Percentiles rank a stretch among this genome's conserved stretches.
Evolutionary conservation across 2,329 filamentous ascomycete species (phyloP).

Genomic region (Venturiaceae sp.): DNA sequence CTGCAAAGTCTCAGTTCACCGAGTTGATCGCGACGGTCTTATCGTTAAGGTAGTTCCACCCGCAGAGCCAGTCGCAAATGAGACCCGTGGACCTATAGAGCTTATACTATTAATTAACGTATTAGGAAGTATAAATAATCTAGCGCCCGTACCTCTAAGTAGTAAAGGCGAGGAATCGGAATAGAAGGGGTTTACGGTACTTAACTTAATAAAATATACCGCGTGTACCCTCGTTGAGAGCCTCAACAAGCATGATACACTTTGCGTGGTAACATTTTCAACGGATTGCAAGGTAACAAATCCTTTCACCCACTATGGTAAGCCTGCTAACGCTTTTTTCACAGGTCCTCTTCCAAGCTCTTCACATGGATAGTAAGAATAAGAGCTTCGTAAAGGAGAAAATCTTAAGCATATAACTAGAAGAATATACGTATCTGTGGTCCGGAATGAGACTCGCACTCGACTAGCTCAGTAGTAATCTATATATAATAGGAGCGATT

Average conservation of each 20-base stretch:
- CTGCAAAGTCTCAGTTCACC: background rate
- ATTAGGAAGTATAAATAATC: conserved; percentile 9
- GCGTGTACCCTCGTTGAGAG: too few relatives aligned
- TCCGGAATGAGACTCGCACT: conserved; percentile 9
- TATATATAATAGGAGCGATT: conserved; percentile 2
- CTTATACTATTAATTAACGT: conserved; percentile 9
- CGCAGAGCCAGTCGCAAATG: conserved; percentile 4
- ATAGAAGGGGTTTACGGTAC: conserved; percentile 9
- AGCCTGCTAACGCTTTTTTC: too few relatives aligned
- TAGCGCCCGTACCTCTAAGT: conserved; percentile 6
- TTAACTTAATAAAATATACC: conserved; percentile 7
- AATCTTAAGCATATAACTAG: conserved; percentile 7
- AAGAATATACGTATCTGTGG: conserved; percentile 4
- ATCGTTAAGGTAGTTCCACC: conserved; percentile 7
- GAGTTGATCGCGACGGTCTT: conserved; percentile 6
- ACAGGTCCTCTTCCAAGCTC: conserved; percentile 8
- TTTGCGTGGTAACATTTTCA: conserved; percentile 8
- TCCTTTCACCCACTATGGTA: too few relatives aligned
- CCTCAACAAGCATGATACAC: conserved; percentile 9
- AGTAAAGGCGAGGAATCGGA: conserved; percentile 8
- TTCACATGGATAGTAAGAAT: conserved; percentile 7
- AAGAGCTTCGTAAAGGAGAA: conserved; percentile 9
- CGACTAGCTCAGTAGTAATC: conserved; percentile 8
- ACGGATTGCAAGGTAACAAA: conserved; percentile 5
- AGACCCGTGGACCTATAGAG: conserved; percentile 8